phyloP scores from a whole-genome alignment of 345 rosid species.

The Cardamine resedifolia region DNA sequence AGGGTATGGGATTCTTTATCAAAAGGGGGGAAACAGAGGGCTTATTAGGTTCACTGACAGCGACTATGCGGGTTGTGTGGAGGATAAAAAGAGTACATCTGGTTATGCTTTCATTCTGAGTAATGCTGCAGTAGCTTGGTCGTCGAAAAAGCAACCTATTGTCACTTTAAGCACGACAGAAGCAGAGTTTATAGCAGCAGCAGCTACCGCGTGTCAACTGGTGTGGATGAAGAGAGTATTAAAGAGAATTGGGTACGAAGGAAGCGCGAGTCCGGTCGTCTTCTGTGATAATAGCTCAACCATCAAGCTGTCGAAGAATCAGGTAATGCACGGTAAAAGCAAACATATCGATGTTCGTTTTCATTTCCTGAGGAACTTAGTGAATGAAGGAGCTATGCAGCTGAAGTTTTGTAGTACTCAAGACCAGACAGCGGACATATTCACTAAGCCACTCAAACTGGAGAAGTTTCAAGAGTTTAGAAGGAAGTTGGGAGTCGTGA shows the following conservation, averaged over 20 bases:
- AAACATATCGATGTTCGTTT: constrained; percentile 9
- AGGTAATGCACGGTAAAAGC: neutral
- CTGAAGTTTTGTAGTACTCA: neutral
- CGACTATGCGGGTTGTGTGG: neutral
- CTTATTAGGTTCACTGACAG: neutral
- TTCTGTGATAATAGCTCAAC: constrained; percentile 7
- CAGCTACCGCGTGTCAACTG: neutral
- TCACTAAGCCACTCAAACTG: neutral
- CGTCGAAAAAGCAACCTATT: neutral
- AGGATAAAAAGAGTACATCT: neutral
- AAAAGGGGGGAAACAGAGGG: neutral
- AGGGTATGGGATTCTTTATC: neutral
- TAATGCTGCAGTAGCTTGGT: neutral
- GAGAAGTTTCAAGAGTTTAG: neutral
- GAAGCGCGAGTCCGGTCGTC: neutral
- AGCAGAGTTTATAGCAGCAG: neutral
- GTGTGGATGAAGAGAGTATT: neutral
- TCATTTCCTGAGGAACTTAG: neutral
- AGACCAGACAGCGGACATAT: neutral
- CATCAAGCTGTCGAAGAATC: neutral
- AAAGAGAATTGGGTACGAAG: neutral
- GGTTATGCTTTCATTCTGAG: neutral
- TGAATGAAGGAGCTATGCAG: neutral
- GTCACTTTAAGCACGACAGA: neutral
- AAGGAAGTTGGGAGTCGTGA: neutral